Percentiles rank a stretch among this genome's conserved stretches.
These are phyloP conservation scores for Lichtheimia corymbifera DNA, from an alignment of 371 early-diverging fungal species.

Conservation along the genomic window DNA sequence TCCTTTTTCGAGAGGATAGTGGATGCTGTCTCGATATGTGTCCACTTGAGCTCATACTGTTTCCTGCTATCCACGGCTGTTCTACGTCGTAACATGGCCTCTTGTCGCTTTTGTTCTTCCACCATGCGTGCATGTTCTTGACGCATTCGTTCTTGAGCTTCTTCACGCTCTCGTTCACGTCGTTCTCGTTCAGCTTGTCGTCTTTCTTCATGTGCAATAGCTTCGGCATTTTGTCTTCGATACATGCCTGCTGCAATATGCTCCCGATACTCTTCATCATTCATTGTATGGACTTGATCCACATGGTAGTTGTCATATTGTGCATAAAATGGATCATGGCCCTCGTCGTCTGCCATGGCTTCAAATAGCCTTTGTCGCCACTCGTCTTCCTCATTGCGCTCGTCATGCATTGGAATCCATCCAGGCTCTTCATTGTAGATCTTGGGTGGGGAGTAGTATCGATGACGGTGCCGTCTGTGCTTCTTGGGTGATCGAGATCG, in stretches of 20 bases:
- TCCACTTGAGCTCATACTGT: slow-evolving; percentile 30
- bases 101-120: slow-evolving; percentile 26
- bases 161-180: slow-evolving; percentile 21
- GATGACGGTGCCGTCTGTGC: slow-evolving; percentile 1
- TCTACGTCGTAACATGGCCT: slow-evolving; percentile 13
- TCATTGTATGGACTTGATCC: slow-evolving; percentile 23
- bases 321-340: slow-evolving; percentile 34
- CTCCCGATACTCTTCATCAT: slow-evolving; percentile 46
- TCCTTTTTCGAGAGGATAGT: slow-evolving; percentile 19
- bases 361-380: slow-evolving; percentile 47
- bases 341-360: slow-evolving; percentile 52
- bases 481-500: slow-evolving; percentile 6
- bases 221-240: slow-evolving; percentile 29
- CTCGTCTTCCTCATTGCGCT: slow-evolving; percentile 23
- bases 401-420: slow-evolving; percentile 27
- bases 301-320: slow-evolving; percentile 22
- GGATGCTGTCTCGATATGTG: slow-evolving; percentile 14
- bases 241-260: slow-evolving; percentile 45
- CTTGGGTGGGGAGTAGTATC: slow-evolving; percentile 12
- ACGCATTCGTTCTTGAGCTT: slow-evolving; percentile 17
- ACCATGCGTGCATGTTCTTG: slow-evolving; percentile 9
- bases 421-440: slow-evolving; percentile 39
- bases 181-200: slow-evolving; percentile 21
- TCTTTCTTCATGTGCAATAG: slow-evolving; percentile 28
- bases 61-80: slow-evolving; percentile 9